Evolutionary conservation across 148 eudicot genomes (phyloP).

Genomic region (Camellia japonica): DNA sequence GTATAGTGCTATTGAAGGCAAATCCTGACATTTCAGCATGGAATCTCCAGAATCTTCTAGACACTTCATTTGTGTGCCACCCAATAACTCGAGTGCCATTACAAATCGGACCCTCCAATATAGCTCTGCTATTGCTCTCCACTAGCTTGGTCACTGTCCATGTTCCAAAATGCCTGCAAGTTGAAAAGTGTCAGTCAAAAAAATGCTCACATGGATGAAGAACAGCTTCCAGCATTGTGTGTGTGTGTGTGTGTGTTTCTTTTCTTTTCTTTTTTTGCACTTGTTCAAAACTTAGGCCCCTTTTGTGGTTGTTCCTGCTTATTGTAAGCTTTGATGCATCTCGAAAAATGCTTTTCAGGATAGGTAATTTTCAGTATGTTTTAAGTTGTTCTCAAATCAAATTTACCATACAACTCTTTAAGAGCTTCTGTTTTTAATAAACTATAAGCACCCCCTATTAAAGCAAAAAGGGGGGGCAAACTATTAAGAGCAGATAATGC

Average conservation of each 20-base stretch:
- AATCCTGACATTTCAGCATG: conserved; percentile 71
- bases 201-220: neutral
- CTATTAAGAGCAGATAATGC: neutral
- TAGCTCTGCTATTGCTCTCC: conserved; percentile 20
- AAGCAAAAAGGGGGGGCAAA: neutral
- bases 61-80: conserved; percentile 54
- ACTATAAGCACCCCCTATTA: neutral
- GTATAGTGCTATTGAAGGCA: conserved; percentile 82
- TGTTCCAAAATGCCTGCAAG: conserved; percentile 76
- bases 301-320: neutral
- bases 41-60: conserved; percentile 62
- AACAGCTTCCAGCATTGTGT: neutral
- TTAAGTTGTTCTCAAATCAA: neutral
- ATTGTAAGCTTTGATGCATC: neutral
- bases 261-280: neutral
- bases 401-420: neutral
- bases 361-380: neutral
- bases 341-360: neutral
- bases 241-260: neutral
- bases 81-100: conserved; percentile 66
- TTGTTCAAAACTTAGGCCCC: neutral
- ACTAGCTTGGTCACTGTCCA: conserved; percentile 65
- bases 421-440: neutral
- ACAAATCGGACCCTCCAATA: conserved; percentile 70
- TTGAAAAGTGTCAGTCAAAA: conserved; percentile 11